A percentile compares a stretch with the other conserved stretches of the same genome.
phyloP scores from a whole-genome alignment of 495 filamentous ascomycete genomes.

The Penicillium ucsense region DNA sequence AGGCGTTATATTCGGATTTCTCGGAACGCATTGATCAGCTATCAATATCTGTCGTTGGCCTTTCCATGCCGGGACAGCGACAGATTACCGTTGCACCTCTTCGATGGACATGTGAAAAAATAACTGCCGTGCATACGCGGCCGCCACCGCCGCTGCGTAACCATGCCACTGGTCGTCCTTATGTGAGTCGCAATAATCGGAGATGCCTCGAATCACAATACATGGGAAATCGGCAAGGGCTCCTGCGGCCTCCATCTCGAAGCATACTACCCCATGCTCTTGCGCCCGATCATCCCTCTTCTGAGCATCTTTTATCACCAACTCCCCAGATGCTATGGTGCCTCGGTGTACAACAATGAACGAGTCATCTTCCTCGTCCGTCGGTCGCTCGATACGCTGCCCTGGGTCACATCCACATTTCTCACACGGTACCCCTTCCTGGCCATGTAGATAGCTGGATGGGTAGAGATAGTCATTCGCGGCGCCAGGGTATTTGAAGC shows the following conservation, averaged over 20 bases:
- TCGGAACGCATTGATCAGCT: neutral
- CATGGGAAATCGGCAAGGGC: conserved; percentile 21
- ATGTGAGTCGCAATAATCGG: conserved; percentile 33
- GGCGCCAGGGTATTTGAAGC: conserved; percentile 8
- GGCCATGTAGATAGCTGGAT: conserved; percentile 12
- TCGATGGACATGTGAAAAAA: conserved; percentile 9
- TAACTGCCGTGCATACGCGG: conserved; percentile 24
- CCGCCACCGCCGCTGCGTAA: conserved; percentile 19
- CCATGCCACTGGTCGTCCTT: conserved; percentile 14
- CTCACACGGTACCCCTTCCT: conserved; percentile 4
- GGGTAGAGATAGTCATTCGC: conserved; percentile 18
- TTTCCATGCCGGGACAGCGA: neutral
- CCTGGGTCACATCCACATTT: conserved; percentile 5
- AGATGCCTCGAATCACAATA: conserved; percentile 31
- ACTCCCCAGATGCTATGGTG: conserved; percentile 26
- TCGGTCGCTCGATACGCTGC: conserved; percentile 4
- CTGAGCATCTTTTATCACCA: conserved; percentile 19
- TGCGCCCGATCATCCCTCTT: conserved; percentile 10
- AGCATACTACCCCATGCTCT: conserved; percentile 18
- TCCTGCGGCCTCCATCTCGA: conserved; percentile 38
- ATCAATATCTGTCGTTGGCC: neutral
- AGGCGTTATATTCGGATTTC: neutral
- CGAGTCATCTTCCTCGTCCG: conserved; percentile 4
- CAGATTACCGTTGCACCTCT: neutral
- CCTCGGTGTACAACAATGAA: conserved; percentile 22